A percentile compares a stretch with the other conserved stretches of the same genome.
Conservation (phyloP, 1,139 yeast species). For the Scheffersomyces illinoinensis region DNA sequence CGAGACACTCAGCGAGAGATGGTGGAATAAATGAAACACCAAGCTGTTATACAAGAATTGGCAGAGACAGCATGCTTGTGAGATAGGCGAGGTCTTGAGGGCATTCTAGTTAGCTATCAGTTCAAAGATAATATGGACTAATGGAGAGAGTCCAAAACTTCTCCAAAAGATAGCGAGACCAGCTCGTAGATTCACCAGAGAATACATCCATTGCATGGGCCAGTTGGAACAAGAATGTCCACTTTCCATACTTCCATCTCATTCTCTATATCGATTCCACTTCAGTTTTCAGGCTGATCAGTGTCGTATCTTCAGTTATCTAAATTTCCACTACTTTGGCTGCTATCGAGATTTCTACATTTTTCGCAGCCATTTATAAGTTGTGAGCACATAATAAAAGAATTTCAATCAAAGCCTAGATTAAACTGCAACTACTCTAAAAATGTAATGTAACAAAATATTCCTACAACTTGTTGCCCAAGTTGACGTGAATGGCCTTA, state of each 20-base stretch:
- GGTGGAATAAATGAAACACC: too few species aligned
- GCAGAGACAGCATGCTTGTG: too few species aligned
- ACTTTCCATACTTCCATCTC: neutral
- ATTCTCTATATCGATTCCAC: too few species aligned
- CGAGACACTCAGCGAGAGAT: too few species aligned
- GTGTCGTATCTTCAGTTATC: too few species aligned
- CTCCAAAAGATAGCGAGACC: neutral
- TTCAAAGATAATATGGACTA: too few species aligned
- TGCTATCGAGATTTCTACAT: too few species aligned
- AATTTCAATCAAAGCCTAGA: neutral
- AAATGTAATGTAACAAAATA: neutral
- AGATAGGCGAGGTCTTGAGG: too few species aligned
- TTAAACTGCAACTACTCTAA: neutral
- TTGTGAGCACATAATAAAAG: neutral
- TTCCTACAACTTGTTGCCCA: conserved; percentile 33
- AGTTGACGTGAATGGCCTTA: conserved; percentile 75
- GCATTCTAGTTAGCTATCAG: too few species aligned
- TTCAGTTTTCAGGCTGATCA: neutral
- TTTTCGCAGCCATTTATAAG: neutral
- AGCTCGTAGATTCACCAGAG: neutral
- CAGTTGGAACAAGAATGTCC: neutral
- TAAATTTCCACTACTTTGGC: too few species aligned
- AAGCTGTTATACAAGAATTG: too few species aligned
- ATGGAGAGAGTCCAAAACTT: too few species aligned
- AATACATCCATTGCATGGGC: neutral